Conservation (phyloP, 768 basidiomycete species). For the Mrakia hoshinonis region DNA sequence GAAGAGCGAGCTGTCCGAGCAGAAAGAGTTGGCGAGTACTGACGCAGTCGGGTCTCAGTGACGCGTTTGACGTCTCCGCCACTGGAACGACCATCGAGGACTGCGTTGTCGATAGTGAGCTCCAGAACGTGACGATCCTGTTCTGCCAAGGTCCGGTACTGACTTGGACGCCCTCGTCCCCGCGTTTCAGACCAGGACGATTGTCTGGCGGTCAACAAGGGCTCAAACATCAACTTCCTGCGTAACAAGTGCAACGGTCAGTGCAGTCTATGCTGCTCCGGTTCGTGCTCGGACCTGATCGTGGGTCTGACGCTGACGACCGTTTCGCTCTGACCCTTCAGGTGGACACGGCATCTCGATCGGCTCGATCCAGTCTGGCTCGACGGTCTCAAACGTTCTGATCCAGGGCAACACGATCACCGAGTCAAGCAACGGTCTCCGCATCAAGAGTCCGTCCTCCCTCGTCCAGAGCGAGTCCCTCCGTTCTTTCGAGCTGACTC, state of each 20-base stretch:
- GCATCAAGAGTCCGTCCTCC: conserved; percentile 46
- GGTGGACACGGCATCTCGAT: conserved; percentile 56
- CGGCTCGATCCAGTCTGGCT: conserved; percentile 30
- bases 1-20: background rate
- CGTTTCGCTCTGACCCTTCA: background rate
- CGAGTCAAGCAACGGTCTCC: conserved; percentile 49
- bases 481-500: background rate
- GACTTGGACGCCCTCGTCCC: too few species aligned
- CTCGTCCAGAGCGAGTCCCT: too few species aligned
- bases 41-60: background rate
- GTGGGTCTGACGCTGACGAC: too few species aligned
- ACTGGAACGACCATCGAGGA: background rate
- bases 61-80: background rate
- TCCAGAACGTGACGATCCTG: background rate
- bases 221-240: conserved; percentile 39
- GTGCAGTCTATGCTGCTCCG: background rate
- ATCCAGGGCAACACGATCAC: conserved; percentile 51
- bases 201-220: conserved; percentile 47
- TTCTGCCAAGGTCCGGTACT: background rate
- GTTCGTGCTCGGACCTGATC: background rate
- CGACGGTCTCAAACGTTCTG: conserved; percentile 46
- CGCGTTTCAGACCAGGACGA: conserved; percentile 38
- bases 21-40: background rate
- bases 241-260: conserved; percentile 49
- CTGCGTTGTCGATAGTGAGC: background rate